Base-by-base conservation (phyloP, 2,329 filamentous ascomycete species). In the Bipolaris victoriae region DNA sequence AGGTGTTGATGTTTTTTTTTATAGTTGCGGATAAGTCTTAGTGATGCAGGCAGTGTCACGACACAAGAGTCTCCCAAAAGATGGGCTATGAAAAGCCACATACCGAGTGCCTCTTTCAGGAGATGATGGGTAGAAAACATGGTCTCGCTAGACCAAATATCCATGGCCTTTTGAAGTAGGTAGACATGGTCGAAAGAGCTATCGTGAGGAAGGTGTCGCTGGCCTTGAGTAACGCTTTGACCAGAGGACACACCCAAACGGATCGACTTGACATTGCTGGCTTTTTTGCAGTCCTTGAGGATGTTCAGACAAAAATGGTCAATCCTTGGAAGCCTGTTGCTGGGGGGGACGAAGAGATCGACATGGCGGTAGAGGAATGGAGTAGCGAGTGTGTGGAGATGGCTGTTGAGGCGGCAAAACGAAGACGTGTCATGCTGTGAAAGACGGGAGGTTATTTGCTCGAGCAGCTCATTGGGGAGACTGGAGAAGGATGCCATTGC, bases 301-400 rank as follows among this genome's bases (percentile, higher is more conserved):
- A 72, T 57, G 26, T 62, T 66, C 29, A 69, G 58, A 54, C 67
- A 70, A 40, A 72, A 67, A 13, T 43, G 46, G 41, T 72, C 68
- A 37, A 72, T 67, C 18, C 64, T 65, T 15, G 68, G 68, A n/a
- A 68, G 33, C 20, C 39, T 60, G 31, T 62, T 48, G 22, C 57
- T 60, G 1, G 62, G 46, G 4, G 49, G 56, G 26, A 70, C 63
- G 13, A 61, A 59, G 3, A 72, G 57, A 52, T 71, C 62, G 18
- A 71, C 58, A 49, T 71, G 56, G 3, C 63, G 61, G 40, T 72
- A 72, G 2, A 73, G 48, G 18, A 64, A 60, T 2, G 68, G 61
- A 9, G 55, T 48, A 15, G 52, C 58, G 15, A 70, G 39, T n/a
- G 36, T 46, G 31, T 58, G 55, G 0, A 70, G 49, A 13, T 44